Conservation (phyloP, 495 filamentous ascomycete species). For the Podospora fimiseda region DNA sequence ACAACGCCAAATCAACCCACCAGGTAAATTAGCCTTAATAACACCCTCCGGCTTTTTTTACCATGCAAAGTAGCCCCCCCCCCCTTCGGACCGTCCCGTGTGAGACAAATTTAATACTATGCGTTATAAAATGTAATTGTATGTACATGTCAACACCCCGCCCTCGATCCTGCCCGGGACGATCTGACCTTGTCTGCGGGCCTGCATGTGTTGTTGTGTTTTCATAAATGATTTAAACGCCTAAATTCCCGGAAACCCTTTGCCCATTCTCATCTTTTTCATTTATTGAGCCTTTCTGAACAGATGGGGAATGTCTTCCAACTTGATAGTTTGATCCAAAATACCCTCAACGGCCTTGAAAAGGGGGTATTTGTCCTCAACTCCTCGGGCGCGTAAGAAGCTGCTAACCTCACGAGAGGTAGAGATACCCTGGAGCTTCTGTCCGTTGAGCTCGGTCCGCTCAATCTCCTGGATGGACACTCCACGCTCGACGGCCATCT, state of each 20-base stretch:
- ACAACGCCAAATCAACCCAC: not conserved
- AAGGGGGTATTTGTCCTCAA: conserved; percentile 81
- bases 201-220: too few species aligned
- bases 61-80: not conserved
- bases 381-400: conserved; percentile 71
- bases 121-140: not conserved
- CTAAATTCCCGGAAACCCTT: too few species aligned
- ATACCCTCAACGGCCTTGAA: conserved; percentile 78
- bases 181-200: too few species aligned
- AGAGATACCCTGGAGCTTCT: conserved; percentile 91
- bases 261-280: too few species aligned
- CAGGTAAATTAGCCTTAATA: not conserved
- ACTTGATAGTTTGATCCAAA: conserved; percentile 49
- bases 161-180: not conserved
- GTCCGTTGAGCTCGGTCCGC: conserved; percentile 83
- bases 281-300: conserved; percentile 33
- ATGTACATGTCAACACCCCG: not conserved
- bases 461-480: conserved; percentile 82
- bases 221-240: too few species aligned
- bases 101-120: conserved; percentile 6
- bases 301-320: conserved; percentile 57
- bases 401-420: conserved; percentile 86
- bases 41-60: not conserved
- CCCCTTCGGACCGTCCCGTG: conserved; percentile 8
- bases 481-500: conserved; percentile 73